These are phyloP conservation scores for Populus simonii DNA, from an alignment of 345 rosid species.

Conservation along the genomic window DNA sequence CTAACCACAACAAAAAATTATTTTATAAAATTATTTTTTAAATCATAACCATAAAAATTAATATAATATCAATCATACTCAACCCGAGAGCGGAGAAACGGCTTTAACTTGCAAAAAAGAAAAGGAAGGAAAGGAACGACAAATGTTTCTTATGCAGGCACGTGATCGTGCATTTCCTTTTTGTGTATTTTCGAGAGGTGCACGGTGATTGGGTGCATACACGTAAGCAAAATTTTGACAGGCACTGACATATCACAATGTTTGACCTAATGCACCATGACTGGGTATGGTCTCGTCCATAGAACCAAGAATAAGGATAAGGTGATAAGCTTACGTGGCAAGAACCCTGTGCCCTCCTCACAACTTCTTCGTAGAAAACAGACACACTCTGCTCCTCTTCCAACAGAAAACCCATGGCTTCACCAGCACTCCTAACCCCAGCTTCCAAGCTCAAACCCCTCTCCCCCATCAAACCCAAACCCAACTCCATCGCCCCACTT, in stretches of 20 bases:
- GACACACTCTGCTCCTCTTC: background rate
- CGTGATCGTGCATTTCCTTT: too few species aligned
- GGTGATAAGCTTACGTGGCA: conserved; percentile 93
- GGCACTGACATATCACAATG: background rate
- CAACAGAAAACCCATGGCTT: conserved; percentile 49
- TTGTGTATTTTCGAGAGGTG: too few species aligned
- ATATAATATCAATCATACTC: too few species aligned
- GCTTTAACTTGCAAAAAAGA: too few species aligned
- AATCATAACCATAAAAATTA: too few species aligned
- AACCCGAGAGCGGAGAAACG: too few species aligned
- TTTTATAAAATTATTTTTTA: too few species aligned
- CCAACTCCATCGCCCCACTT: conserved; percentile 6
- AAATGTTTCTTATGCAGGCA: too few species aligned
- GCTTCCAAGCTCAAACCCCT: conserved; percentile 41
- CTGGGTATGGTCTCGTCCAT: conserved; percentile 34
- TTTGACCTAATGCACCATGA: background rate
- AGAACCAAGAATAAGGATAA: conserved; percentile 48
- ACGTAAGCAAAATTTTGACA: background rate
- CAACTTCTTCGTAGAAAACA: background rate
- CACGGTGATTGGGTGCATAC: too few species aligned
- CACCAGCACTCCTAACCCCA: conserved; percentile 63
- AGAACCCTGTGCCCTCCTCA: conserved; percentile 20
- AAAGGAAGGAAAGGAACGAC: too few species aligned
- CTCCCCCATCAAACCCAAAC: conserved; percentile 19
- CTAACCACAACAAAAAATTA: rapidly evolving